Base-by-base conservation (phyloP, 306 rosid species). In the Castanea crenata region DNA sequence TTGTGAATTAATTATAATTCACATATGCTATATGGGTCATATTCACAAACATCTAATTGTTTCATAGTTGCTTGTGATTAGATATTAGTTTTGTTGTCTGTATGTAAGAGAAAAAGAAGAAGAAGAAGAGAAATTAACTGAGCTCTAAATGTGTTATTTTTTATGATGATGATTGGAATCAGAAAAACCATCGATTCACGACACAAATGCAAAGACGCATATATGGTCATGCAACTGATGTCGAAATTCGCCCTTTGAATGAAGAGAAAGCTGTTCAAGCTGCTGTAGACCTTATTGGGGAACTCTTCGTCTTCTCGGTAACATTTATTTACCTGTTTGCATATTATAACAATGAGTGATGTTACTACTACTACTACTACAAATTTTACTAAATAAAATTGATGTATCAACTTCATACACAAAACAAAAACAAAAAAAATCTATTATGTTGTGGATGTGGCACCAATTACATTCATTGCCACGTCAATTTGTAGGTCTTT, bases 211-310 rank as follows among this genome's bases (percentile, higher is more conserved):
- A 95, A 84, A 83, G 99, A 74, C 88, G 92, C 57, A 88, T 95
- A 78, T 92, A 95, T 31, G 83, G 97, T 27, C 97, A 89, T 68
- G 95, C 97, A 58, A 92, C 97, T 0, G 91, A 92, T 77, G 97
- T 90, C 23, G 92, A 85, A 79, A 91, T 95, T 83, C 97, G 97
- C 20, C 99, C 99, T 46, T 75, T 95, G 86, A 87, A 95, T 41
- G 98, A 95, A 84, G 99, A 95, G 59, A 95, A 91, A 76, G 99
- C 99, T 6, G 91, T 95, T 78, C 97, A 92, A 71, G 87, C 91
- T 76, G 97, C 97, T 16, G 97, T 89, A 71, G 98, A 95, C 79
- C 97, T 95, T 74, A 88, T 95, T 14, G 99, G 97, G 56, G 99
- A 95, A 88, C 12, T 89, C 84, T 95, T 95, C 64, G 91, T 95